These are phyloP conservation scores for Coniophora puteana DNA, from an alignment of 1,284 basidiomycete genomes.

Conservation along the genomic window DNA sequence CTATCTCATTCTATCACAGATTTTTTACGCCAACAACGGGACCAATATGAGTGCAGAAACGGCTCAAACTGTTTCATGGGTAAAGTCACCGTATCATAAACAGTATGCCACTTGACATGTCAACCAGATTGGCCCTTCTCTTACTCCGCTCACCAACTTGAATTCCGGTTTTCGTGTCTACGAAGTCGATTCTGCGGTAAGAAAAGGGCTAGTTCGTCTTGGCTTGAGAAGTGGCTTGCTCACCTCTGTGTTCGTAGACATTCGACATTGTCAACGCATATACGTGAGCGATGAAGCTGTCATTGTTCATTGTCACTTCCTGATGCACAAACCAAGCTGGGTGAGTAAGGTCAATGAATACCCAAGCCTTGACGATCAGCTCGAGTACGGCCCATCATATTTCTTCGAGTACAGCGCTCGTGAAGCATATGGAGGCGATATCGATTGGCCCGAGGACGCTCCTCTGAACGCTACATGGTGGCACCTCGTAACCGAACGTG, in stretches of 20 bases:
- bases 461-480: conserved; percentile 51
- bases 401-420: conserved; percentile 41
- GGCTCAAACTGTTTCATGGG: conserved; percentile 55
- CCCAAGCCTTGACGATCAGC: conserved; percentile 27
- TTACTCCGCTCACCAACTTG: conserved; percentile 69
- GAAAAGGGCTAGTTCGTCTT: conserved; percentile 15
- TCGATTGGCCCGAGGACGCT: conserved; percentile 38
- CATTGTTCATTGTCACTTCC: background rate
- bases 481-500: conserved; percentile 42
- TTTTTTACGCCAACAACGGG: conserved; percentile 43
- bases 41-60: conserved; percentile 47
- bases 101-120: background rate
- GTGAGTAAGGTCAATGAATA: conserved; percentile 33
- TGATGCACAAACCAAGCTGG: conserved; percentile 23
- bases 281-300: conserved; percentile 24
- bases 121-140: conserved; percentile 57
- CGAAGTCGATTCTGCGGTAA: conserved; percentile 68
- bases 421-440: conserved; percentile 36
- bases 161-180: conserved; percentile 80
- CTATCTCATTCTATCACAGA: conserved; percentile 14
- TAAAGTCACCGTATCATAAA: conserved; percentile 14
- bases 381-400: conserved; percentile 37
- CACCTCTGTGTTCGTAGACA: conserved; percentile 19
- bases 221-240: conserved; percentile 3
- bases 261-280: conserved; percentile 39